Evolutionary conservation across 768 basidiomycete species (phyloP).

Genomic region (Mycena polygramma): DNA sequence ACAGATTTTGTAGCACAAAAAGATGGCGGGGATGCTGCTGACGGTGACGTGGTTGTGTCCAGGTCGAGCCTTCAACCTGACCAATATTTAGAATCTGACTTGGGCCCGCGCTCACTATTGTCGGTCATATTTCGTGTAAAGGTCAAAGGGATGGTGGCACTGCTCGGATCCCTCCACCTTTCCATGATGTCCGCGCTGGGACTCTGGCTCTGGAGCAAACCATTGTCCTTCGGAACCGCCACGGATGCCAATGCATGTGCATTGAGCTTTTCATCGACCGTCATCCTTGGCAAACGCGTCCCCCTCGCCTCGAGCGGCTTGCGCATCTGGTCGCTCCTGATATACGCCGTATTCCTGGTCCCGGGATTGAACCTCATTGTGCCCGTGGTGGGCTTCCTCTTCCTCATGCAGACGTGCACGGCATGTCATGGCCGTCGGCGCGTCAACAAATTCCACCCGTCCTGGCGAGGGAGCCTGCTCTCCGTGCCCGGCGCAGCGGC

Average conservation of each 20-base stretch:
- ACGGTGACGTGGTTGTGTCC: not conserved
- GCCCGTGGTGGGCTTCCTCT: not conserved
- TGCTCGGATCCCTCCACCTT: slow-evolving; percentile 21
- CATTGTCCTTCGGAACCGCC: slow-evolving; percentile 7
- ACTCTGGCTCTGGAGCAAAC: slow-evolving; percentile 21
- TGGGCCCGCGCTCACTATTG: slow-evolving; percentile 2
- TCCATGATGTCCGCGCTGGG: slow-evolving; percentile 17
- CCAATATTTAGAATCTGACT: not conserved
- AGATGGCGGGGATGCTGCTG: not conserved
- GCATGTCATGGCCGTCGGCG: not conserved
- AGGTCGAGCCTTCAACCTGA: not conserved
- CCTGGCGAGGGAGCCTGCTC: not conserved
- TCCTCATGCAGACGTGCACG: not conserved
- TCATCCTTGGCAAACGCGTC: slow-evolving; percentile 16
- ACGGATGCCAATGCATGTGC: slow-evolving; percentile 1
- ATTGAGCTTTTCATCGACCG: not conserved
- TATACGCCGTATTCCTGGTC: slow-evolving; percentile 1
- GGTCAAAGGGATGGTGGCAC: not conserved
- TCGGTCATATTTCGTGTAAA: slow-evolving; percentile 1
- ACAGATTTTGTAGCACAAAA: too few relatives aligned
- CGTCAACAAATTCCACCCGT: not conserved
- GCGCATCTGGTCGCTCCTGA: slow-evolving; percentile 1
- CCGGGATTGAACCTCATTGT: slow-evolving; percentile 7
- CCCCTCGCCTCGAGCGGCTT: not conserved
- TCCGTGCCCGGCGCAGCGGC: not conserved